phyloP scores from a whole-genome alignment of 495 filamentous ascomycete genomes.

The Aspergillus ostianus region DNA sequence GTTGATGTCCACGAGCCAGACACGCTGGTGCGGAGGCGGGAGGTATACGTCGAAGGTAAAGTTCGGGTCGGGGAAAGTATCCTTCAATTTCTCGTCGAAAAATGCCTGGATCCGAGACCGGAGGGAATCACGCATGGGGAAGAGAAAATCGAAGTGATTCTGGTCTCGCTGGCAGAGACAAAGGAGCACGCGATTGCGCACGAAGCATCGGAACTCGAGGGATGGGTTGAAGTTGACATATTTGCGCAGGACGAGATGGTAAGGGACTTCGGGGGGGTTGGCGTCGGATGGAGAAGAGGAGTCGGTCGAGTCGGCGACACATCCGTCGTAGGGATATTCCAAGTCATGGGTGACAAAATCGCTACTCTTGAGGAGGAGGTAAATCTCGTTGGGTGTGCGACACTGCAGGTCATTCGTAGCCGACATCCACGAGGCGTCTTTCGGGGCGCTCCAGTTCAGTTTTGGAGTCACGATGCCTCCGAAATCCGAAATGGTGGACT shows the following conservation, averaged over 20 bases:
- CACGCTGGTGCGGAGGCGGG: slow-evolving; percentile 70
- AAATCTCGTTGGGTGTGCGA: slow-evolving; percentile 81
- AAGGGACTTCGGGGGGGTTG: slow-evolving; percentile 47
- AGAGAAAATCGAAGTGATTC: slow-evolving; percentile 84
- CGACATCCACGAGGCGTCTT: slow-evolving; percentile 94
- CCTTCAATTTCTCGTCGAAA: slow-evolving; percentile 68
- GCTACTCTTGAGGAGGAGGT: slow-evolving; percentile 86
- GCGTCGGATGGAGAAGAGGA: slow-evolving; percentile 12
- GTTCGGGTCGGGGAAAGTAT: slow-evolving; percentile 76
- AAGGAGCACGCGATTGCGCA: slow-evolving; percentile 71
- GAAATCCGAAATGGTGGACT: slow-evolving; percentile 69
- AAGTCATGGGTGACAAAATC: slow-evolving; percentile 94
- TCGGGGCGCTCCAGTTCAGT: slow-evolving; percentile 94
- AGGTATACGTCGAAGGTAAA: slow-evolving; percentile 92
- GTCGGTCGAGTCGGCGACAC: slow-evolving; percentile 42
- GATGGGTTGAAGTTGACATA: slow-evolving; percentile 84
- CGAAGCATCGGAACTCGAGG: slow-evolving; percentile 93
- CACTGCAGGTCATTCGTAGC: slow-evolving; percentile 91
- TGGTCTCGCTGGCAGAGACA: slow-evolving; percentile 87
- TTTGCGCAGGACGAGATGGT: slow-evolving; percentile 77
- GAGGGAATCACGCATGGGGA: slow-evolving; percentile 60
- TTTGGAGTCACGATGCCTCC: slow-evolving; percentile 86
- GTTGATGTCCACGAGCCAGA: slow-evolving; percentile 91
- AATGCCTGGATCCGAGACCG: slow-evolving; percentile 62
- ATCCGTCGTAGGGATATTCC: slow-evolving; percentile 87